Evolutionary conservation across 192 early-diverging fungal species (phyloP).

Genomic region (Gryganskiella cystojenkinii): DNA sequence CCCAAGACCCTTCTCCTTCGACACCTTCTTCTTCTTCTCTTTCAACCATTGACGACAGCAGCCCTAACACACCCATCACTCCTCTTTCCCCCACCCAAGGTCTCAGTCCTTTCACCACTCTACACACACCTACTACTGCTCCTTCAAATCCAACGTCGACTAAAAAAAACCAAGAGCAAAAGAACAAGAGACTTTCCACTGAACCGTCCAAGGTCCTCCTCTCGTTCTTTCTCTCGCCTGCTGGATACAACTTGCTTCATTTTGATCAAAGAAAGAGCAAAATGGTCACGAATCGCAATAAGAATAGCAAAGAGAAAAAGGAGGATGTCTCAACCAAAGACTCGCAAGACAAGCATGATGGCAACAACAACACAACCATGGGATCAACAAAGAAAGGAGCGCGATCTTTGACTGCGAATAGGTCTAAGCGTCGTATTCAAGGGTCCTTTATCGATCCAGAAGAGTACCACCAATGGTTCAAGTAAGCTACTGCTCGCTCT

Average conservation of each 20-base stretch:
- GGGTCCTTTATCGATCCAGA: slow-evolving; percentile 6
- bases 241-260: slow-evolving; percentile 6
- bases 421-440: no score
- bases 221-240: slow-evolving; percentile 25
- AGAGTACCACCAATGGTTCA: slow-evolving; percentile 23
- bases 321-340: neutral
- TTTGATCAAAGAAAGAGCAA: slow-evolving; percentile 1
- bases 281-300: neutral
- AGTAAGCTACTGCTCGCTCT: neutral
- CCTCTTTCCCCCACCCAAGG: neutral
- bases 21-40: neutral
- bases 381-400: no score
- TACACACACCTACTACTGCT: neutral
- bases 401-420: no score
- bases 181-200: neutral
- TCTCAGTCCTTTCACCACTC: neutral
- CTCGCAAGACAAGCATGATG: neutral
- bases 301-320: neutral
- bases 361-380: neutral
- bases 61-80: neutral
- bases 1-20: neutral
- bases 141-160: neutral
- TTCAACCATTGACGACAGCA: neutral
- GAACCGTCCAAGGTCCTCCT: slow-evolving; percentile 3
- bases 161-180: no score